Percentiles rank a stretch among this genome's conserved stretches.
These are phyloP conservation scores for Anastatica hierochuntica DNA, from an alignment of 345 rosid genomes.

Conservation along the genomic window DNA sequence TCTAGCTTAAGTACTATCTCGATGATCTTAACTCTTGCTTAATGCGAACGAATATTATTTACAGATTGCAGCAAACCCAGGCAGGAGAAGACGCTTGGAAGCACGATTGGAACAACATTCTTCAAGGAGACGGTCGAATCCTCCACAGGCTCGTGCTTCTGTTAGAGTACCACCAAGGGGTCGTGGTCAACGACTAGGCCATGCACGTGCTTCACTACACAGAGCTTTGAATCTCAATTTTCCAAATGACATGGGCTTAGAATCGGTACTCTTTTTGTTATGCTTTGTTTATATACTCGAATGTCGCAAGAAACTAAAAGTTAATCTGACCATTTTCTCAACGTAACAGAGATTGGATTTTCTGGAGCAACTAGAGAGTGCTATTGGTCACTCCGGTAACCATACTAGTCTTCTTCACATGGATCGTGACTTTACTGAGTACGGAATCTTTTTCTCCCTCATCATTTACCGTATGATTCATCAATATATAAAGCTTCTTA, in stretches of 20 bases:
- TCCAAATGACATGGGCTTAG: conserved; percentile 57
- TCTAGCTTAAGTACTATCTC: conserved; percentile 1
- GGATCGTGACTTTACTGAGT: conserved; percentile 91
- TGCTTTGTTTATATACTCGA: neutral
- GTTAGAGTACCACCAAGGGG: conserved; percentile 33
- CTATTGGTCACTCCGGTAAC: conserved; percentile 36
- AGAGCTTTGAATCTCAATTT: conserved; percentile 48
- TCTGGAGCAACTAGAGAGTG: conserved; percentile 67
- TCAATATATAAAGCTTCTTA: neutral
- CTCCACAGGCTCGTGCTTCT: conserved; percentile 30
- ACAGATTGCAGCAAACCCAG: conserved; percentile 23
- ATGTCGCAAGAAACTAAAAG: neutral
- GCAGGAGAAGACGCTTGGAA: conserved; percentile 32
- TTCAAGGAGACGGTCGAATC: conserved; percentile 43
- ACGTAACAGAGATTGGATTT: conserved; percentile 60
- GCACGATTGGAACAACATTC: conserved; percentile 30
- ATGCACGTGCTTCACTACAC: conserved; percentile 28
- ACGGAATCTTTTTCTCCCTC: conserved; percentile 9
- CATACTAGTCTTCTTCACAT: conserved; percentile 35
- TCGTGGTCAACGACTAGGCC: conserved; percentile 41
- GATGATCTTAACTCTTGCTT: neutral
- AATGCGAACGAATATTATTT: conserved; percentile 1
- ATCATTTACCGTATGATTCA: neutral
- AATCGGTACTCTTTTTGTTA: conserved; percentile 37
- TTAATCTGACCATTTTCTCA: neutral